Conservation (phyloP, 208 protist species). For the Trypanosoma conorhini region DNA sequence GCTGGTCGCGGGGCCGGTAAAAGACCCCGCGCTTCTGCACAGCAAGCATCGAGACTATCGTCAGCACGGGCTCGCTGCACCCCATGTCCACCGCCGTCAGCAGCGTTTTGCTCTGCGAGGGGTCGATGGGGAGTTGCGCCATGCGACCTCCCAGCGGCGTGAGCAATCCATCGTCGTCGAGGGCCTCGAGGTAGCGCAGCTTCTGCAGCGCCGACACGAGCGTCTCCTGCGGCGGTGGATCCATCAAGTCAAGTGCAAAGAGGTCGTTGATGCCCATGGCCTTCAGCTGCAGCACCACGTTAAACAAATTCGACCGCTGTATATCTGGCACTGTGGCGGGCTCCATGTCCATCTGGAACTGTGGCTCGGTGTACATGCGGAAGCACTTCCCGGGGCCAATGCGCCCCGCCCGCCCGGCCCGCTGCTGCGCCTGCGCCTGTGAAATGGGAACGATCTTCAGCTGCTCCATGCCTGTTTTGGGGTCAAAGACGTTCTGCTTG, state of each 20-base stretch:
- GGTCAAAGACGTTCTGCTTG: conserved; percentile 98
- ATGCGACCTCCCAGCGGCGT: conserved; percentile 98
- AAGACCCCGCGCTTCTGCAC: conserved; percentile 93
- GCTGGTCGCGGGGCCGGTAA: conserved; percentile 89
- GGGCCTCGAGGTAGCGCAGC: conserved; percentile 96
- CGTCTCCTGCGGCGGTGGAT: conserved; percentile 94
- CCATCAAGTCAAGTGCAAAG: conserved; percentile 97
- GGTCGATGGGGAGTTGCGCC: conserved; percentile 99
- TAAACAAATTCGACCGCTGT: conserved; percentile 98
- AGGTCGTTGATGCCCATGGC: conserved; percentile 98
- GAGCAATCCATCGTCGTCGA: conserved; percentile 98
- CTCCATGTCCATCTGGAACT: conserved; percentile 96
- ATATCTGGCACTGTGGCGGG: conserved; percentile 97
- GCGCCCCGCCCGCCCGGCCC: conserved; percentile 95
- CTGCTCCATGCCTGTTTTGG: conserved; percentile 96
- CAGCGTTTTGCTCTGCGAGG: conserved; percentile 98
- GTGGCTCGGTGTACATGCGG: conserved; percentile 97
- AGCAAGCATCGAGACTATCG: conserved; percentile 98
- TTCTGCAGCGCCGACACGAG: conserved; percentile 97
- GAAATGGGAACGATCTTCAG: conserved; percentile 97
- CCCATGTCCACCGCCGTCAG: conserved; percentile 96
- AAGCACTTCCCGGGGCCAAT: conserved; percentile 97
- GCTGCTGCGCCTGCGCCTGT: conserved; percentile 97
- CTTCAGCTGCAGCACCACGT: conserved; percentile 97
- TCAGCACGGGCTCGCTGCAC: conserved; percentile 97